Base-by-base conservation (phyloP, 257 asterid genomes). In the Paulownia fortunei region DNA sequence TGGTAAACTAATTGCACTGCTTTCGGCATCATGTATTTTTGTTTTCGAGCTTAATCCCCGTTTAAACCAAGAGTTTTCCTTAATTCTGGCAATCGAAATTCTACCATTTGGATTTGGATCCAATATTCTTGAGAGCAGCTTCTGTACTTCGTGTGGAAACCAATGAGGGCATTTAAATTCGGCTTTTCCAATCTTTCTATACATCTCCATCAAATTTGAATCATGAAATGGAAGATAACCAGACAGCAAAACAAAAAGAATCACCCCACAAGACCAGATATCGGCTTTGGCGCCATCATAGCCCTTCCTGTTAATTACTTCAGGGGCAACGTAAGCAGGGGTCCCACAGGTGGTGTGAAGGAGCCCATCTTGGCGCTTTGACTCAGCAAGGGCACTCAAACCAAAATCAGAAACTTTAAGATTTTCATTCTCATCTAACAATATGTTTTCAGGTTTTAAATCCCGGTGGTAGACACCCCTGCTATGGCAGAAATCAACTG, bases 301-400 rank as follows among this genome's bases (percentile, higher is more conserved):
- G 16, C 97, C 98, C 82, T 87, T 92, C 79, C 97, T 81, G 70
- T 76, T 85, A 13, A 94, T 92, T 55, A 94, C 98, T 72, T 93
- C 98, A 0, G 98, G 98, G 16, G 98, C 97, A 56, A 91, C 98
- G 46, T 93, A 93, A 0, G 98, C 97, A n/a, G 98, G 98, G 23
- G 98, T 91, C 58, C 98, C 98, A 82, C 98, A 93, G 0, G 91
- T 87, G 0, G 98, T 94, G 84, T 92, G 97, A 10, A 94, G 97
- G 47, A 94, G 97, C 54, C 97, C 97, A 0, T 94, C 98, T 70
- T 83, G 93, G 32, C 82, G 92, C 84, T 79, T 94, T 9, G 98
- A 89, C 55, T 92, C 91, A 1, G 92, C 86, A 8, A 92, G 83
- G 8, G 97, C 98, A 74, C 98, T 92, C 75, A 94, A 82, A 36